Conservation (phyloP, 164 flowering plant genomes). For the Malania oleifera region DNA sequence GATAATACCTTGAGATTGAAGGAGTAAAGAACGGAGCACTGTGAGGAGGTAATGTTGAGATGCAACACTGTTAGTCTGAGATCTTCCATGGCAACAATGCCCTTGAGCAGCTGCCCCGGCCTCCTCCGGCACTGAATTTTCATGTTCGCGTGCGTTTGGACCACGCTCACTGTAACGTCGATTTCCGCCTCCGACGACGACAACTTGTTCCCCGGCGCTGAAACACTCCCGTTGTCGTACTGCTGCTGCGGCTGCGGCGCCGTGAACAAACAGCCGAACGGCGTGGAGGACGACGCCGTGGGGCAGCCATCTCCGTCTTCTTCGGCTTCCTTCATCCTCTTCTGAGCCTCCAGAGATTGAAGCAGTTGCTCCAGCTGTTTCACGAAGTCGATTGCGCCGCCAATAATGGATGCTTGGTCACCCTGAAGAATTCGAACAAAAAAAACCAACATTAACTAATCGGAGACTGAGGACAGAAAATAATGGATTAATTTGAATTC, state of each 20-base stretch:
- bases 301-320: slow-evolving; percentile 8
- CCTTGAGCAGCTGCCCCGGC: slow-evolving; percentile 39
- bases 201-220: slow-evolving; percentile 17
- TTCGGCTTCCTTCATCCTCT: slow-evolving; percentile 21
- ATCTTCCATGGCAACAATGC: slow-evolving; percentile 49
- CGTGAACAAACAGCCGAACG: too few relatives aligned
- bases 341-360: slow-evolving; percentile 48
- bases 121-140: slow-evolving; percentile 40
- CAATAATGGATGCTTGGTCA: slow-evolving; percentile 70
- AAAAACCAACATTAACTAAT: too few relatives aligned
- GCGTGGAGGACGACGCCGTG: neutral
- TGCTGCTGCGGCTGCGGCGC: too few relatives aligned
- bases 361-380: slow-evolving; percentile 60
- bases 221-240: slow-evolving; percentile 1
- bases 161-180: slow-evolving; percentile 28
- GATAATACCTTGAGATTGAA: slow-evolving; percentile 56
- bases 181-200: slow-evolving; percentile 28
- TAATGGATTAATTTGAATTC: too few relatives aligned
- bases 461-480: too few relatives aligned
- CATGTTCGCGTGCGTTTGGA: slow-evolving; percentile 57
- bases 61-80: slow-evolving; percentile 52
- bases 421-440: too few relatives aligned
- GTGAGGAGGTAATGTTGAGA: slow-evolving; percentile 46
- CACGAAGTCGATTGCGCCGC: slow-evolving; percentile 75
- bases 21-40: slow-evolving; percentile 41